Conservation (phyloP, 768 basidiomycete species). For the Amylocystis lapponica region DNA sequence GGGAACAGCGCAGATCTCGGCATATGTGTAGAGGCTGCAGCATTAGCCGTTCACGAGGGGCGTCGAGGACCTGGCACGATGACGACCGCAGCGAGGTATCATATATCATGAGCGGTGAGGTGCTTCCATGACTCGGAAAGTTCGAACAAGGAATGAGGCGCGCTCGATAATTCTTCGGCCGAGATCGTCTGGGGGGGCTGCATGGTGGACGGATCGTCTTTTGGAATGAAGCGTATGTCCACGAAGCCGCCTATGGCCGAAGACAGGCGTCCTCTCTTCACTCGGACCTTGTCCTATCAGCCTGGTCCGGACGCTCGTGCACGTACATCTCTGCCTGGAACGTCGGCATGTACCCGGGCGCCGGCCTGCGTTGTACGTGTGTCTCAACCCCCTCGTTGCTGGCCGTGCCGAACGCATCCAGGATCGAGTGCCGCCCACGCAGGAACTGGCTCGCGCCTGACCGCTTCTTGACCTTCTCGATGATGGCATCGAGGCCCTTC, state of each 20-base stretch:
- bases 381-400: constrained; percentile 29
- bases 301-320: too few species aligned
- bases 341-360: constrained; percentile 20
- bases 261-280: too few species aligned
- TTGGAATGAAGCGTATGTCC: neutral
- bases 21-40: neutral
- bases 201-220: neutral
- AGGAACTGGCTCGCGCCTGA: constrained; percentile 43
- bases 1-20: neutral
- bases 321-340: constrained; percentile 25
- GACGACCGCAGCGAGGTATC: neutral
- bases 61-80: neutral
- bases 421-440: constrained; percentile 44
- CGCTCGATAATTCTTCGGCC: neutral
- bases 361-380: constrained; percentile 12
- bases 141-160: neutral
- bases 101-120: neutral
- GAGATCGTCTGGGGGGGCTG: neutral
- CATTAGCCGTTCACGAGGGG: neutral
- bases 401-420: constrained; percentile 42
- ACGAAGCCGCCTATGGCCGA: too few species aligned
- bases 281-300: too few species aligned
- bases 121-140: neutral
- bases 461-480: constrained; percentile 44
- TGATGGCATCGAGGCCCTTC: constrained; percentile 43